phyloP scores from a whole-genome alignment of 768 basidiomycete species.

The Rhizopogon sp. region DNA sequence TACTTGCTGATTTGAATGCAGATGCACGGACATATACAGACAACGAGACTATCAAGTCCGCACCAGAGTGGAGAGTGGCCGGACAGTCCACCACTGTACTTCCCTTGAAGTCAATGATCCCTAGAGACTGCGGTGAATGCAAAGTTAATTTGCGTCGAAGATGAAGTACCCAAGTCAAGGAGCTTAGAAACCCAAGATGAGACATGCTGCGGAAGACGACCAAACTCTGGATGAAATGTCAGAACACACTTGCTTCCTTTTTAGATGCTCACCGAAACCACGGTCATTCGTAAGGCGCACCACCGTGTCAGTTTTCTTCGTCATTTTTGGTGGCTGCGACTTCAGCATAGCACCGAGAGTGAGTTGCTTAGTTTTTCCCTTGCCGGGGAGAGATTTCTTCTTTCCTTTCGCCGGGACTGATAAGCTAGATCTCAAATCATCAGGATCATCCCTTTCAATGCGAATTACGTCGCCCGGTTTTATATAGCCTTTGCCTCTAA shows the following conservation, averaged over 20 bases:
- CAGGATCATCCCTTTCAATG: slow-evolving; percentile 50
- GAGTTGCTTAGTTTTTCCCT: slow-evolving; percentile 54
- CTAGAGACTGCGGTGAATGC: slow-evolving; percentile 26
- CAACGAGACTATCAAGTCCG: slow-evolving; percentile 72
- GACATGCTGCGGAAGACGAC: slow-evolving; percentile 64
- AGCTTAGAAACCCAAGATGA: slow-evolving; percentile 72
- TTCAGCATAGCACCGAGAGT: slow-evolving; percentile 66
- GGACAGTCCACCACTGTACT: slow-evolving; percentile 79
- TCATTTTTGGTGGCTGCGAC: slow-evolving; percentile 39
- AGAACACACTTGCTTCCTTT: background rate
- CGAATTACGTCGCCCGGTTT: slow-evolving; percentile 55
- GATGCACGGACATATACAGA: slow-evolving; percentile 61
- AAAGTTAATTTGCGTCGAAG: background rate
- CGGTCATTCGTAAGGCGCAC: slow-evolving; percentile 60
- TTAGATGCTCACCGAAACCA: slow-evolving; percentile 52
- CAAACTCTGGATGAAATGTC: slow-evolving; percentile 54
- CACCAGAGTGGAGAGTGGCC: slow-evolving; percentile 62
- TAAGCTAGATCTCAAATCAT: slow-evolving; percentile 21
- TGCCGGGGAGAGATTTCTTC: slow-evolving; percentile 24
- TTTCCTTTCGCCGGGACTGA: slow-evolving; percentile 28
- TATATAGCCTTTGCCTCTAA: slow-evolving; percentile 66
- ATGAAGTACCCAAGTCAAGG: slow-evolving; percentile 55
- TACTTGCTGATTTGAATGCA: slow-evolving; percentile 56
- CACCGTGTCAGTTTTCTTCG: slow-evolving; percentile 54
- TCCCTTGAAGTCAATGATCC: slow-evolving; percentile 60